A percentile compares a stretch with the other conserved stretches of the same genome.
Evolutionary conservation across 2,329 filamentous ascomycete species (phyloP).

Genomic region (Cyanodermella asteris): DNA sequence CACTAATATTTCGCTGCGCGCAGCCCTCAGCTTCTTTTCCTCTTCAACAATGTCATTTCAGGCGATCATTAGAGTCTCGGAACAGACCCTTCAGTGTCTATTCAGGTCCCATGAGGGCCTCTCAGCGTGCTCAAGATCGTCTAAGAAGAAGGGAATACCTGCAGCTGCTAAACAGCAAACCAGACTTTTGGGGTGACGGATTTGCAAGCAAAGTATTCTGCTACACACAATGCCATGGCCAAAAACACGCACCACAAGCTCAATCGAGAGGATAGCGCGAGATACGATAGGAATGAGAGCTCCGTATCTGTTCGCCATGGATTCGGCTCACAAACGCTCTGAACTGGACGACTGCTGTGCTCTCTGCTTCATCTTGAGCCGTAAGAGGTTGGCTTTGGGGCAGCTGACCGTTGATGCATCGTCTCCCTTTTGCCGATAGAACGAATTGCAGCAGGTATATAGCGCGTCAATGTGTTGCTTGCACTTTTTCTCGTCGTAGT

Average conservation of each 20-base stretch:
- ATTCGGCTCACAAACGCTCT: not conserved
- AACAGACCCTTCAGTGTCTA: constrained; percentile 76
- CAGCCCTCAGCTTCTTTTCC: constrained; percentile 14
- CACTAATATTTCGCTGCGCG: not conserved
- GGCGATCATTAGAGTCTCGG: constrained; percentile 99
- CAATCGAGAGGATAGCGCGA: no score
- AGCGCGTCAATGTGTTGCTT: constrained; percentile 56
- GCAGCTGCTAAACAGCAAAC: constrained; percentile 48
- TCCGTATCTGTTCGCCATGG: no score
- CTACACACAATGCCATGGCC: constrained; percentile 6
- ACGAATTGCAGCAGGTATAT: constrained; percentile 81
- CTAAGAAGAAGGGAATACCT: constrained; percentile 73
- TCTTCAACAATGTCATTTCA: constrained; percentile 37
- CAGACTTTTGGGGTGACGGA: constrained; percentile 33
- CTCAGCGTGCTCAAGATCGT: constrained; percentile 93
- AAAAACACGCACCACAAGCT: not conserved
- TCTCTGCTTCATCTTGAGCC: constrained; percentile 67
- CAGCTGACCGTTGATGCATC: constrained; percentile 60
- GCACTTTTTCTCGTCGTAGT: constrained; percentile 71
- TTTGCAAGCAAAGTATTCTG: constrained; percentile 23
- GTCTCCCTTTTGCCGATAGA: constrained; percentile 64
- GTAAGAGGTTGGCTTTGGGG: constrained; percentile 58
- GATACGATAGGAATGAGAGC: no score
- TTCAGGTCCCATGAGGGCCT: constrained; percentile 66
- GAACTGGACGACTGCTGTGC: no score